These are phyloP conservation scores for Plasmodium blacklocki DNA, from an alignment of 169 alveolate genomes.

Conservation along the genomic window DNA sequence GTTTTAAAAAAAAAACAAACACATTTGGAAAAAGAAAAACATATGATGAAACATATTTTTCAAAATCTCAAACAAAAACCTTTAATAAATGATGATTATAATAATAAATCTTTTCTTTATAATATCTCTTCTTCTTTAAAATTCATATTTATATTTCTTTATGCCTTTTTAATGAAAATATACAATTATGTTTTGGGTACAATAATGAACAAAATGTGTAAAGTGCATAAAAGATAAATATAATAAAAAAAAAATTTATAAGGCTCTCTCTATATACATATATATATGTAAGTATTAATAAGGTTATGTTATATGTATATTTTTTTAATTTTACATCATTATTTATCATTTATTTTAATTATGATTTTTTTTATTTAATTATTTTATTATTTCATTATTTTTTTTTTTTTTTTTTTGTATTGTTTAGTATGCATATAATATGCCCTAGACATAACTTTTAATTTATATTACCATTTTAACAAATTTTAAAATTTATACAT, in stretches of 20 bases:
- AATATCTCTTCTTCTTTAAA: slow-evolving; percentile 28
- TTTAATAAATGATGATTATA: slow-evolving; percentile 23
- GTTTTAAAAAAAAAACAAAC: slow-evolving; percentile 48
- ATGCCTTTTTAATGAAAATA: slow-evolving; percentile 8
- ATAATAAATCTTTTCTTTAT: slow-evolving; percentile 5
- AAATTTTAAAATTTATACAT: no score
- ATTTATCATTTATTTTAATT: no score
- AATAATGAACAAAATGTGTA: background rate
- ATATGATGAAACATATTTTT: slow-evolving; percentile 70
- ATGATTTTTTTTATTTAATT: no score
- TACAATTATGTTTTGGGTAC: background rate
- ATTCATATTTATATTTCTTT: slow-evolving; percentile 15
- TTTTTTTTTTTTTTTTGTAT: no score
- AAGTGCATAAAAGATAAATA: slow-evolving; percentile 5
- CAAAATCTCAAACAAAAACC: slow-evolving; percentile 55
- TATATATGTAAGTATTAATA: no score
- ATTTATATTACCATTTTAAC: no score
- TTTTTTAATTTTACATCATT: no score
- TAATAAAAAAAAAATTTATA: background rate
- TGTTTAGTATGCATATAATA: no score
- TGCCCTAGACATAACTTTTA: no score
- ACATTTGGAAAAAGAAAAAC: slow-evolving; percentile 67
- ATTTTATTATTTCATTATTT: no score
- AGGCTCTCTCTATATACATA: no score
- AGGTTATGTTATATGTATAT: no score